These are phyloP conservation scores for Diaporthe longicolla DNA, from an alignment of 2,329 filamentous ascomycete genomes.

Conservation along the genomic window DNA sequence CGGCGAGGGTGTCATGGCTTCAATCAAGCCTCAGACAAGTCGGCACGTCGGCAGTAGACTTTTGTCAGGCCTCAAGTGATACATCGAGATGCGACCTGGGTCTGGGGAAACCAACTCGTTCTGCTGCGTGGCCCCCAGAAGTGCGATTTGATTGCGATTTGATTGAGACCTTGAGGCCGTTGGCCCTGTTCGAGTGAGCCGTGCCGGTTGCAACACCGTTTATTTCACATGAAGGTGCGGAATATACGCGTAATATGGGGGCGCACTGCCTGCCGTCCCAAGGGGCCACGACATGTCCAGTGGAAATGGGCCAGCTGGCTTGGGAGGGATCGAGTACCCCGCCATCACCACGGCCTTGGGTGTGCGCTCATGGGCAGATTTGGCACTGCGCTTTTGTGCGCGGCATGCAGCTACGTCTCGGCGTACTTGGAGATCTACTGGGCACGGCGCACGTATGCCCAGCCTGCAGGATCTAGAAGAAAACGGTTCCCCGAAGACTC, in stretches of 20 bases:
- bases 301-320: not conserved
- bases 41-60: constrained; percentile 11
- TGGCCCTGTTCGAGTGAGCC: constrained; percentile 1
- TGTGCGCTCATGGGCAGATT: not conserved
- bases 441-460: constrained; percentile 29
- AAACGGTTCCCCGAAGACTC: not conserved
- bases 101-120: not conserved
- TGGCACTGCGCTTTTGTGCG: constrained; percentile 12
- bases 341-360: not conserved
- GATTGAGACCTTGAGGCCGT: not conserved
- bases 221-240: not conserved
- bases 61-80: constrained; percentile 19
- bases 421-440: constrained; percentile 1
- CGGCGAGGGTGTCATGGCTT: constrained; percentile 3
- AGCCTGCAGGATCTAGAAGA: constrained; percentile 20
- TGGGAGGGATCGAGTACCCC: not conserved
- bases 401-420: constrained; percentile 22
- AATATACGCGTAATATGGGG: not conserved
- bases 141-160: not conserved
- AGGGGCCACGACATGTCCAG: not conserved
- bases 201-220: not conserved
- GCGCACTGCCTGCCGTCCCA: not conserved
- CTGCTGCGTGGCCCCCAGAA: not conserved
- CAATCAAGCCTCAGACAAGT: constrained; percentile 1
- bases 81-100: not conserved